Evolutionary conservation across 163 green algal species (phyloP), one percentile per base, ranked within the genome.

Genomic region (Scenedesmus sp.): DNA sequence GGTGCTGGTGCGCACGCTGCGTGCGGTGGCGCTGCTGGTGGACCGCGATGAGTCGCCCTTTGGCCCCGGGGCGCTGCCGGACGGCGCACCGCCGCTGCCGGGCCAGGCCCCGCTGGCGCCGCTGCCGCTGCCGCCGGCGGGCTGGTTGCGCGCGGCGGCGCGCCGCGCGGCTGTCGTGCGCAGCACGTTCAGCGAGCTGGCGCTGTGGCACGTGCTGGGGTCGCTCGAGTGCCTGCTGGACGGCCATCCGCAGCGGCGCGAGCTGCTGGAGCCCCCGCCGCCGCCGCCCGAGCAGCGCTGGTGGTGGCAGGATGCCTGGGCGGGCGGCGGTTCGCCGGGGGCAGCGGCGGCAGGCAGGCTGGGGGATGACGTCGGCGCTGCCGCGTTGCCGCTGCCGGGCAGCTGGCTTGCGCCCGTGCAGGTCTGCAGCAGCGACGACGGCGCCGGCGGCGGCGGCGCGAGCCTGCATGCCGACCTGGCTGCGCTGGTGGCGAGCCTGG

Each of bases 261-360:
- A 17, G 9, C 67, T 76, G 67, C 67, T 76, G 67, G n/a, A 29
- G 51, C 7, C 10, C 2, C 48, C 7, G 1, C 42, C 24, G 58
- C 50, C 51, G 67, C 67, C 63, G 66, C 66, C 62, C n/a, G 31
- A 31, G 51, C 67, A 76, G 67, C 44, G 31, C 9, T 76, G 67
- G 67, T 76, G 67, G 67, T 76, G 67, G 67, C 58, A 2, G 29
- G n/a, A n/a, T n/a, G n/a, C n/a, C 58, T 28, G 31, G 26, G 45
- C 29, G 15, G 42, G 58, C 58, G 39, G 58, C 29, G 24, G 33
- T 48, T 44, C 29, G 10, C 39, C 39, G 39, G 10, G 6, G 39
- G 10, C 39, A 47, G 39, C 39, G 10, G 39, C 39, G 10, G 39
- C 39, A 47, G 39, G 39, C 39, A 47, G 39, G 10, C 10, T 47